Conservation (phyloP, 495 filamentous ascomycete genomes). For the Entonaema liquescens region DNA sequence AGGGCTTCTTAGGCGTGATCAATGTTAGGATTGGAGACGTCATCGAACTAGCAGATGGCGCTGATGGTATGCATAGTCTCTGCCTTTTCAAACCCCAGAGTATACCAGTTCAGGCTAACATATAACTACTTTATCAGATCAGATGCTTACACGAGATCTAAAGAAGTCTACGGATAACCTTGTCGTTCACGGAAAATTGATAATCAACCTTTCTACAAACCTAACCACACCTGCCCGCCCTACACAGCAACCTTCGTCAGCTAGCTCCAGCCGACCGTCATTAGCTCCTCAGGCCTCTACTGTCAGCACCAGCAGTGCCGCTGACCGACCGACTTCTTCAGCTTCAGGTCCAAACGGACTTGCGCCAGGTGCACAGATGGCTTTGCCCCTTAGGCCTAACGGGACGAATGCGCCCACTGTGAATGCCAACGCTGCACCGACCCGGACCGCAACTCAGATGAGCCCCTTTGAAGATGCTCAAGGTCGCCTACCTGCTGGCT, state of each 20-base stretch:
- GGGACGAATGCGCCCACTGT: conserved; percentile 50
- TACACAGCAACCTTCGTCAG: conserved; percentile 38
- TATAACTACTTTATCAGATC: conserved; percentile 52
- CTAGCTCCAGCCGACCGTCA: conserved; percentile 54
- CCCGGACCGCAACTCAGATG: conserved; percentile 65
- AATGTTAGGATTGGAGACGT: conserved; percentile 94
- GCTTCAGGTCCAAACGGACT: conserved; percentile 56
- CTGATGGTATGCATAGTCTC: conserved; percentile 75
- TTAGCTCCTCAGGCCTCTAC: conserved; percentile 53
- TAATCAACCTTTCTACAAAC: conserved; percentile 94
- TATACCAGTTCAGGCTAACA: conserved; percentile 21
- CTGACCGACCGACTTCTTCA: conserved; percentile 54
- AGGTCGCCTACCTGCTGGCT: conserved; percentile 89
- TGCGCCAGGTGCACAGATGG: conserved; percentile 40
- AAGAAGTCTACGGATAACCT: conserved; percentile 99
- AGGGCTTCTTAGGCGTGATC: conserved; percentile 96
- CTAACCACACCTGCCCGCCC: conserved; percentile 58
- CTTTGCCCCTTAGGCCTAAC: conserved; percentile 49
- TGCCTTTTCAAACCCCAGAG: neutral
- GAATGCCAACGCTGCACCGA: conserved; percentile 46
- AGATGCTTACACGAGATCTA: conserved; percentile 98
- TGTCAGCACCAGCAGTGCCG: conserved; percentile 45
- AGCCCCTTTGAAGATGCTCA: conserved; percentile 96
- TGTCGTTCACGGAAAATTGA: conserved; percentile 96
- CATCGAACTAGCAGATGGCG: conserved; percentile 85